Evolutionary conservation across 1,139 yeast genomes (phyloP).

Genomic region (Hemisphaericaspora xylofermentans): DNA sequence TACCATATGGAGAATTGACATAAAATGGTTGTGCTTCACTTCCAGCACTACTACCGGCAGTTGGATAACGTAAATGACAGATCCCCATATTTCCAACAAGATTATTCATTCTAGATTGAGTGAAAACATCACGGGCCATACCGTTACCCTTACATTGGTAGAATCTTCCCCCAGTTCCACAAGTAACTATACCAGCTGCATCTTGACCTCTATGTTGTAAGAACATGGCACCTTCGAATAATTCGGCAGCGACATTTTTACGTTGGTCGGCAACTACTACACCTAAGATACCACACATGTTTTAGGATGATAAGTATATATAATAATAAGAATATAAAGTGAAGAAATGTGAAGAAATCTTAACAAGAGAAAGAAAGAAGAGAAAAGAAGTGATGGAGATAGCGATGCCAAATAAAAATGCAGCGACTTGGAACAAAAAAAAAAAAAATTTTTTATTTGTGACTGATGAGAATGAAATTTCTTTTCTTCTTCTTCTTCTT

Average conservation of each 20-base stretch:
- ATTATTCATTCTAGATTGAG: constrained; percentile 72
- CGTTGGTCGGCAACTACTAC: constrained; percentile 76
- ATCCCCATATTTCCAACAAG: constrained; percentile 94
- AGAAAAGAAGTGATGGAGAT: background rate
- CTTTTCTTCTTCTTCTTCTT: too few relatives aligned
- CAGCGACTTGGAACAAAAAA: background rate
- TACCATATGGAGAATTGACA: constrained; percentile 95
- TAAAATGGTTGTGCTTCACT: constrained; percentile 99
- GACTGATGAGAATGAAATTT: background rate
- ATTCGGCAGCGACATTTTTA: constrained; percentile 78
- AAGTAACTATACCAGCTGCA: constrained; percentile 98
- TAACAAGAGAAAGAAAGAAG: too few relatives aligned
- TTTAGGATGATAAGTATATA: background rate
- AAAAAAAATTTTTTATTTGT: too few relatives aligned
- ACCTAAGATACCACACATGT: constrained; percentile 95
- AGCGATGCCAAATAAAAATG: background rate
- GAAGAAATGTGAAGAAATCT: constrained; percentile 3
- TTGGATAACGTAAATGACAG: constrained; percentile 93
- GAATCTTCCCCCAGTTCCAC: constrained; percentile 89
- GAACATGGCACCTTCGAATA: constrained; percentile 90
- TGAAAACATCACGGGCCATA: constrained; percentile 97
- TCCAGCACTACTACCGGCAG: constrained; percentile 97
- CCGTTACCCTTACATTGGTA: constrained; percentile 99
- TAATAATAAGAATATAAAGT: background rate
- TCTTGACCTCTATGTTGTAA: constrained; percentile 98